Base-by-base conservation (phyloP, 108 stramenopile genomes). In the Parietichytrium sp. region DNA sequence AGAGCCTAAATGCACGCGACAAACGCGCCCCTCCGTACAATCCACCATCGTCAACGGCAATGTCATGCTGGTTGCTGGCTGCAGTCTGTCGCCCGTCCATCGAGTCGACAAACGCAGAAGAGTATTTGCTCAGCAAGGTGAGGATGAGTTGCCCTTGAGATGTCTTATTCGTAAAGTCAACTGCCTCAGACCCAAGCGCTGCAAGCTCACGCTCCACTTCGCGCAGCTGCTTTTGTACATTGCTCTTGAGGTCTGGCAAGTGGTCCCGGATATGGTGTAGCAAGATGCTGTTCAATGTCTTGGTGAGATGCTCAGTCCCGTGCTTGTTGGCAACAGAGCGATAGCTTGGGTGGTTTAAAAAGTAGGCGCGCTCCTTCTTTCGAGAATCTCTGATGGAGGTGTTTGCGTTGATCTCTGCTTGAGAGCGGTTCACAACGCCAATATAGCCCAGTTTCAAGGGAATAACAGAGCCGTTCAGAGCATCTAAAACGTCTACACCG, bases 231-330 rank as follows among this genome's bases (percentile, higher is more conserved):
- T 83, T 83, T 10, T 89, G 81, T 81, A 98, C 95, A 23, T 95
- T 85, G 47, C 86, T 90, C 87, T 97, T 99, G 79, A 99, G 85
- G 55, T 97, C 97, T 1, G 98, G 98, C 54, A 99, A 85, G 83
- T 93, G 93, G 51, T 97, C 97, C 6, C 96, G 92, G 85, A 99
- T 98, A 84, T 98, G 96, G 80, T 94, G 93, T 90, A 99, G 96
- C 52, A 99, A 86, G 36, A 99, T 96, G 36, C 84, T 85, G 84
- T 98, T 98, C 31, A 87, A 54, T 29, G 31, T 84, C 12, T 55
- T 54, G 20, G 87, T 47, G 18, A 87, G 51, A 31, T 80, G 31
- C 79, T 80, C 49, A 4, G 47, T 48, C 20, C 82, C 82, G 16
- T 38, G 29, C 29, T 48, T 38, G 47, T 15, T 18, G 4, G 78